A percentile compares a stretch with the other conserved stretches of the same genome.
These are phyloP conservation scores for Euphorbia pulcherrima DNA, from an alignment of 345 rosid species.

Conservation along the genomic window DNA sequence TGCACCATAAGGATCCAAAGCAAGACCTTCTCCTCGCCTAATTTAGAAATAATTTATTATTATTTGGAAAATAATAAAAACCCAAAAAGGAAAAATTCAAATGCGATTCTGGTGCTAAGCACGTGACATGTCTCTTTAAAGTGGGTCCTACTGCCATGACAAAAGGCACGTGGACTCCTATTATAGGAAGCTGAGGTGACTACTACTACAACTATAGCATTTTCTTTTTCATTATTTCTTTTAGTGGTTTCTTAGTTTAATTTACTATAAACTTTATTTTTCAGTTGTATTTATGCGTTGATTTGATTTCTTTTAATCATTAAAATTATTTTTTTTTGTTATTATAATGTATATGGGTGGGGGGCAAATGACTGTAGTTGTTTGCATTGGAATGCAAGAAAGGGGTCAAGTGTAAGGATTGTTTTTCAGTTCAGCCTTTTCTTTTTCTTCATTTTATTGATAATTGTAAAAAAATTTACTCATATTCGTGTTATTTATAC, in stretches of 20 bases:
- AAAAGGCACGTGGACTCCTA: neutral
- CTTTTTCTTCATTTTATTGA: neutral
- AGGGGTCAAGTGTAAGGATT: neutral
- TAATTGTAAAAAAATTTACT: no score
- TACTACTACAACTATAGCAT: neutral
- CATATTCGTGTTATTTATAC: no score
- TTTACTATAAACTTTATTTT: no score
- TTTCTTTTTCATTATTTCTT: no score
- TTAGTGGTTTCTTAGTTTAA: neutral
- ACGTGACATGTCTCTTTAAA: constrained; percentile 33
- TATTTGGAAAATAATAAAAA: neutral
- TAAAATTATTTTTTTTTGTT: no score
- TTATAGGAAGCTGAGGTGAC: neutral
- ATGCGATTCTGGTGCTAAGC: constrained; percentile 24
- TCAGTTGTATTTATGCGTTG: neutral
- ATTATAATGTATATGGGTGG: no score
- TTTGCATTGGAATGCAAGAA: neutral
- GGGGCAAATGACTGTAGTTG: no score
- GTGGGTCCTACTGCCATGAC: constrained; percentile 11
- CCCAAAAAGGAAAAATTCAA: neutral
- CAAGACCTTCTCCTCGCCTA: neutral
- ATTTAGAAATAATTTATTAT: neutral
- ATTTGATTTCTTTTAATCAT: neutral
- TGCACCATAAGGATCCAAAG: neutral
- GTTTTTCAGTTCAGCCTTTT: neutral